These are phyloP conservation scores for Meira nashicola DNA, from an alignment of 1,284 basidiomycete genomes.

Conservation along the genomic window DNA sequence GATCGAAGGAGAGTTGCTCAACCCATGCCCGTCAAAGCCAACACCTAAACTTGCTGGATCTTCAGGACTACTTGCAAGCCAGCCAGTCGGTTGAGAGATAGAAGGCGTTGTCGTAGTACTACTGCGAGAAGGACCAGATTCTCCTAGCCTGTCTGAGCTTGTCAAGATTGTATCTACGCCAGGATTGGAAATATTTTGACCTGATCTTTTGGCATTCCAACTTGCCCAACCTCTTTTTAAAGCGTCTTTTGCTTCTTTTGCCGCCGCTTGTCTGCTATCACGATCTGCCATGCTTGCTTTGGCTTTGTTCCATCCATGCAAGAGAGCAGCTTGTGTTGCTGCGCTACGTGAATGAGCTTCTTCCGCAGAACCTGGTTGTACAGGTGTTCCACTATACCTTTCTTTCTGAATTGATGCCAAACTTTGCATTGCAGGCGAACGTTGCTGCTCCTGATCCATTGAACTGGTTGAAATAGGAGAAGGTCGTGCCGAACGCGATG, in stretches of 20 bases:
- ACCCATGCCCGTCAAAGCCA: slow-evolving; percentile 11
- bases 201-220: slow-evolving; percentile 33
- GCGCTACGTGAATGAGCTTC: no score
- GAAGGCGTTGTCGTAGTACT: not conserved
- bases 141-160: slow-evolving; percentile 11
- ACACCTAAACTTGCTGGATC: slow-evolving; percentile 18
- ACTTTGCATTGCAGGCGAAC: no score
- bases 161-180: not conserved
- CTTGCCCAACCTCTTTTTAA: slow-evolving; percentile 45
- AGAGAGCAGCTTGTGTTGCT: slow-evolving; percentile 3
- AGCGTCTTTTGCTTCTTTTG: slow-evolving; percentile 47
- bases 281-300: slow-evolving; percentile 48
- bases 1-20: not conserved
- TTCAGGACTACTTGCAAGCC: slow-evolving; percentile 7
- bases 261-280: slow-evolving; percentile 40
- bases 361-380: no score
- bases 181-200: not conserved
- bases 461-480: no score
- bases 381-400: no score
- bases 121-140: not conserved
- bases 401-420: no score
- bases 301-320: slow-evolving; percentile 35
- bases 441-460: no score
- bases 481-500: no score
- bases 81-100: not conserved